phyloP scores from a whole-genome alignment of 2,329 filamentous ascomycete genomes.

The Lasiodiplodia theobromae region DNA sequence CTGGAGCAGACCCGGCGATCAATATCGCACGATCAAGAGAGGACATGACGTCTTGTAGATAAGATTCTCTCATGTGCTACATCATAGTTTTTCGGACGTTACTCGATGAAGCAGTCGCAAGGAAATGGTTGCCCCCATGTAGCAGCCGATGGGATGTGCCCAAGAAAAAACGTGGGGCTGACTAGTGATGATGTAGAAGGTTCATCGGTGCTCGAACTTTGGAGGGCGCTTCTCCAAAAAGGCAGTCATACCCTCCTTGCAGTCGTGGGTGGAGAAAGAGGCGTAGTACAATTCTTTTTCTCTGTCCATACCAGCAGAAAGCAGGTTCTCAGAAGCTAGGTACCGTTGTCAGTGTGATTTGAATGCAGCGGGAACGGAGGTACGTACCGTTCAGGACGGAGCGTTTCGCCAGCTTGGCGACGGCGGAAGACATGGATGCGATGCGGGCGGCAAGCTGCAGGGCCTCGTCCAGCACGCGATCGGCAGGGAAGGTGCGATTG shows the following conservation, averaged over 20 bases:
- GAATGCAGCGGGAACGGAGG: conserved; percentile 8
- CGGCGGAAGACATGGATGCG: conserved; percentile 50
- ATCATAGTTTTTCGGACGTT: too few species aligned
- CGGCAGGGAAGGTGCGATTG: conserved; percentile 45
- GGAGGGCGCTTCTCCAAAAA: conserved; percentile 51
- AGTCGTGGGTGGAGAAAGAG: conserved; percentile 49
- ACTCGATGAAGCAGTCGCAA: too few species aligned
- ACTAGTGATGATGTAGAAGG: neutral
- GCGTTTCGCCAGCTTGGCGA: conserved; percentile 53
- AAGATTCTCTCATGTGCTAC: too few species aligned
- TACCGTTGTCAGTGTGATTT: conserved; percentile 33
- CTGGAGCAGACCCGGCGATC: neutral
- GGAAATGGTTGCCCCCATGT: too few species aligned
- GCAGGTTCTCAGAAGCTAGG: conserved; percentile 51
- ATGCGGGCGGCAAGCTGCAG: conserved; percentile 49
- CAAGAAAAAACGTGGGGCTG: neutral
- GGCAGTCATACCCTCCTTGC: conserved; percentile 51
- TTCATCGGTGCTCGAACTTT: conserved; percentile 37
- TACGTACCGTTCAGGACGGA: conserved; percentile 52
- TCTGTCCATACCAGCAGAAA: conserved; percentile 50
- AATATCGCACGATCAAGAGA: neutral
- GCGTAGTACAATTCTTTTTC: conserved; percentile 45
- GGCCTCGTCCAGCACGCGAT: conserved; percentile 49
- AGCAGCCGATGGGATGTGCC: neutral
- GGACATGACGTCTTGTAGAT: too few species aligned